Evolutionary conservation across 2,329 filamentous ascomycete species (phyloP).

Genomic region (Talaromyces rugulosus): DNA sequence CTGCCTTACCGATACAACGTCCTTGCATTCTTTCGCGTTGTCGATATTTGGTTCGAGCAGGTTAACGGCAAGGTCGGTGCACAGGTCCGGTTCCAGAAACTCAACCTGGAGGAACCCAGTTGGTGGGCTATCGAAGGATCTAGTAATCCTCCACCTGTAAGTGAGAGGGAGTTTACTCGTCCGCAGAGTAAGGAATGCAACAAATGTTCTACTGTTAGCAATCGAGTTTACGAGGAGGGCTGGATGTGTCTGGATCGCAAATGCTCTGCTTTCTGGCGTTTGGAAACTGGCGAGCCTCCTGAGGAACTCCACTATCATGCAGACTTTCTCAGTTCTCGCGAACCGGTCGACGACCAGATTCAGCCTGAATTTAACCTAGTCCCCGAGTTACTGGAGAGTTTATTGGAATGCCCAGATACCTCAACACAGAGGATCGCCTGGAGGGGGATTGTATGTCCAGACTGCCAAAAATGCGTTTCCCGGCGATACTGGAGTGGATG

Average conservation of each 20-base stretch:
- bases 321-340: conserved; percentile 55
- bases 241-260: conserved; percentile 56
- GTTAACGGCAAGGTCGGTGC: conserved; percentile 40
- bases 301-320: conserved; percentile 47
- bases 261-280: conserved; percentile 56
- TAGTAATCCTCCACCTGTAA: conserved; percentile 20
- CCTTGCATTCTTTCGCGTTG: conserved; percentile 65
- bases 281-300: conserved; percentile 30
- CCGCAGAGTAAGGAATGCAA: conserved; percentile 30
- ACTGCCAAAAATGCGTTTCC: conserved; percentile 59
- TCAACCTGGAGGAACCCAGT: conserved; percentile 47
- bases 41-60: conserved; percentile 64
- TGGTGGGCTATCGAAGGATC: conserved; percentile 54
- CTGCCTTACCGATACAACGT: conserved; percentile 60
- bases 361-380: conserved; percentile 35
- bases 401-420: conserved; percentile 32
- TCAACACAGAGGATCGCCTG: conserved; percentile 53
- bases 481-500: conserved; percentile 60
- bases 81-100: conserved; percentile 63
- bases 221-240: conserved; percentile 38
- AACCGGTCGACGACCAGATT: conserved; percentile 36
- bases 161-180: conserved; percentile 27
- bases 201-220: conserved; percentile 35
- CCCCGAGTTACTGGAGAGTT: conserved; percentile 35
- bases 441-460: conserved; percentile 62